Conservation (phyloP, 352 stramenopile genomes). For the Phytophthora tentaculata region DNA sequence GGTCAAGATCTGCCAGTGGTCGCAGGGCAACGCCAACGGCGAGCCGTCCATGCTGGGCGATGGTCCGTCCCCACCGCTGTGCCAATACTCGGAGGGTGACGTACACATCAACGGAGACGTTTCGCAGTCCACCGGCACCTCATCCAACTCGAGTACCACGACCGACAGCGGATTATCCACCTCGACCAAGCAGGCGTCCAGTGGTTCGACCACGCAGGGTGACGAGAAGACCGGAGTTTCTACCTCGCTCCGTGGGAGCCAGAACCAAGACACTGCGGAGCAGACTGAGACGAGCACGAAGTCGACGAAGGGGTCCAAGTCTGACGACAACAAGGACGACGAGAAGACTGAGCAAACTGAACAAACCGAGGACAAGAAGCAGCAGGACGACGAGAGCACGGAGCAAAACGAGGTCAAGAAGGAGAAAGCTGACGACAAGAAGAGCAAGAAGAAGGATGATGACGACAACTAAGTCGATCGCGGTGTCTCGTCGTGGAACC, state of each 20-base stretch:
- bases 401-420: no score
- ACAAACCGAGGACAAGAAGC: neutral
- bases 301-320: neutral
- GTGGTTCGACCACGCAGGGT: conserved; percentile 1
- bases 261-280: conserved; percentile 1
- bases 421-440: no score
- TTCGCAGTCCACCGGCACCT: conserved; percentile 10
- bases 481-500: neutral
- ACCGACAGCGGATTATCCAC: conserved; percentile 1
- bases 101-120: conserved; percentile 31
- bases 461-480: neutral
- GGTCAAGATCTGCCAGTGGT: conserved; percentile 40
- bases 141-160: neutral
- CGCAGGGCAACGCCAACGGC: conserved; percentile 24
- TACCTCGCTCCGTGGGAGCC: conserved; percentile 4
- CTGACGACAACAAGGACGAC: neutral
- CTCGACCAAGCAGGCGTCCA: conserved; percentile 1
- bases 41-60: conserved; percentile 28
- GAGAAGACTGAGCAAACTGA: neutral
- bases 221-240: conserved; percentile 9
- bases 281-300: neutral
- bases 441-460: neutral
- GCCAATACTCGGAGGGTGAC: conserved; percentile 32
- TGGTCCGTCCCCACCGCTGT: conserved; percentile 24
- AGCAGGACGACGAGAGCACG: neutral